Percentiles rank a stretch among this genome's conserved stretches.
Evolutionary conservation across 78 protist species (phyloP).

Genomic region (Polysphondylium violaceum): DNA sequence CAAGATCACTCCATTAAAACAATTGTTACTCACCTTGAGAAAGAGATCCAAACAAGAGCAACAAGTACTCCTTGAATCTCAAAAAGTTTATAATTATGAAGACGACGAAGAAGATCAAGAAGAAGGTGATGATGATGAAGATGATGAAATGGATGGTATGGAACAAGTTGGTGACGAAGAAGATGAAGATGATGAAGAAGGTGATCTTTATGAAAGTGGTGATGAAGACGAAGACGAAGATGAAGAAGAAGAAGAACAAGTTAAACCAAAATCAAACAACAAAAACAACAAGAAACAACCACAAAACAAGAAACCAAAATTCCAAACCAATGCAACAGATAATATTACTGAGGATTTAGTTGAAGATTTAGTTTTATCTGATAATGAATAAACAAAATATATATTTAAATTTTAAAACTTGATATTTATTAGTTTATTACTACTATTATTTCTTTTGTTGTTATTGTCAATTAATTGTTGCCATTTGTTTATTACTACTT

Average conservation of each 20-base stretch:
- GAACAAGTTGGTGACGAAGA: constrained; percentile 16
- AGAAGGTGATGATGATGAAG: constrained; percentile 40
- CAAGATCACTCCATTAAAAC: constrained; percentile 23
- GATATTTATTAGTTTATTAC: background rate
- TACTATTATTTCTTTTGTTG: background rate
- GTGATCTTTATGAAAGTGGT: no score
- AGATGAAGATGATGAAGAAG: constrained; percentile 23
- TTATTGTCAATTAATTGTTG: background rate
- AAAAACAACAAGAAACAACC: constrained; percentile 7
- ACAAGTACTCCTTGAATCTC: constrained; percentile 24
- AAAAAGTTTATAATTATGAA: constrained; percentile 18
- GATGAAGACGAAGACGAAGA: constrained; percentile 28
- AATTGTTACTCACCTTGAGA: background rate
- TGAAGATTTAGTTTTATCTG: constrained; percentile 69
- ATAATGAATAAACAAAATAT: constrained; percentile 39
- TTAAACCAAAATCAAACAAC: constrained; percentile 19
- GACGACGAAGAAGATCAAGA: constrained; percentile 32
- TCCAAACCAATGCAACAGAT: background rate
- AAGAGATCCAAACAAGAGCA: background rate
- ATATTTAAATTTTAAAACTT: background rate
- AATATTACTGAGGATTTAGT: constrained; percentile 42
- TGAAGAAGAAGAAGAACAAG: constrained; percentile 48
- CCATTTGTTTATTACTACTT: background rate
- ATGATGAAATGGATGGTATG: constrained; percentile 1
- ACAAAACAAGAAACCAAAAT: constrained; percentile 25